Percentiles rank a stretch among this genome's conserved stretches.
Evolutionary conservation across 306 rosid species (phyloP).

Genomic region (Lupinus albus): DNA sequence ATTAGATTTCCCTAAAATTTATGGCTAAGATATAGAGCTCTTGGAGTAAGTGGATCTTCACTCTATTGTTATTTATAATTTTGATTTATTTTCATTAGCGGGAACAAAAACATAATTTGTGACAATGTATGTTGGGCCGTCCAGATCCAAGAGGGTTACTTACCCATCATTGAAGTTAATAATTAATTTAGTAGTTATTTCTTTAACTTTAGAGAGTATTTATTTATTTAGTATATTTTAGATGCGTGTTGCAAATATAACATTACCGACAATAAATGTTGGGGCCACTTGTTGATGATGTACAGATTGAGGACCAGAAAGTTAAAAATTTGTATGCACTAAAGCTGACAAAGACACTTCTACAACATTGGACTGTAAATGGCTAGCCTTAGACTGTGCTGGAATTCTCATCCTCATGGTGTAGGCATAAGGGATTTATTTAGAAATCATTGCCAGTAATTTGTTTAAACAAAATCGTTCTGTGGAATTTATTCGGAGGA

Average conservation of each 20-base stretch:
- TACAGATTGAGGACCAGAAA: conserved; percentile 43
- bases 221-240: too few relatives aligned
- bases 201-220: too few relatives aligned
- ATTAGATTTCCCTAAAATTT: too few relatives aligned
- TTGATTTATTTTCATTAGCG: too few relatives aligned
- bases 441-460: conserved; percentile 3
- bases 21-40: too few relatives aligned
- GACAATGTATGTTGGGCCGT: too few relatives aligned
- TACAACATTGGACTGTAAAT: neutral
- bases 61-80: too few relatives aligned
- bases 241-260: conserved; percentile 56
- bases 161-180: too few relatives aligned
- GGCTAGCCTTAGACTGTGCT: conserved; percentile 37
- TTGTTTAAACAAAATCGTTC: conserved; percentile 19
- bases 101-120: too few relatives aligned
- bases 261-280: conserved; percentile 49
- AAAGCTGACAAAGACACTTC: neutral
- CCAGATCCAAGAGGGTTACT: too few relatives aligned
- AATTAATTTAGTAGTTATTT: too few relatives aligned
- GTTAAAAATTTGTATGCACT: neutral
- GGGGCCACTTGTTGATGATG: conserved; percentile 61
- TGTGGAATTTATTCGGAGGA: conserved; percentile 20
- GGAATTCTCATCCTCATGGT: conserved; percentile 34
- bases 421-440: neutral
- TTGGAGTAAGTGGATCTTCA: too few relatives aligned